Conservation (phyloP, 2,329 filamentous ascomycete genomes). For the Ophiosphaerella narmari region DNA sequence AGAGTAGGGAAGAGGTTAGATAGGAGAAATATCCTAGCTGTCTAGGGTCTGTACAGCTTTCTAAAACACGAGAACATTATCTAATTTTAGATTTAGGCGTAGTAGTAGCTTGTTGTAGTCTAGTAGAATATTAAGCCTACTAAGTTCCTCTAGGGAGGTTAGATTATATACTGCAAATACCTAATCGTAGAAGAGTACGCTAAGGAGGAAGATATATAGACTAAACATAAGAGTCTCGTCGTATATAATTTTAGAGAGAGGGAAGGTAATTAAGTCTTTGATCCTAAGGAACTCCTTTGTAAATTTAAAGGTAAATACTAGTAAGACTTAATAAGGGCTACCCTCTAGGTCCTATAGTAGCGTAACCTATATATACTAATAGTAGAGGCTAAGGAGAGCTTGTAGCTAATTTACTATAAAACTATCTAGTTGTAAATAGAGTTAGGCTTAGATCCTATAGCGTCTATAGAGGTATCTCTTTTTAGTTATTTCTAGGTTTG, state of each 20-base stretch:
- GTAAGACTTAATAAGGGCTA: slow-evolving; percentile 3
- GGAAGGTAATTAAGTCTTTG: slow-evolving; percentile 29
- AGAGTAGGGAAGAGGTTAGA: slow-evolving; percentile 3
- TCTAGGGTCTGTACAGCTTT: slow-evolving; percentile 24
- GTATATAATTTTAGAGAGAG: slow-evolving; percentile 39
- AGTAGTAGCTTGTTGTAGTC: slow-evolving; percentile 39
- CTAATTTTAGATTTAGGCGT: slow-evolving; percentile 37
- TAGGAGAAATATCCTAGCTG: slow-evolving; percentile 30
- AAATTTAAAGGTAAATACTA: slow-evolving; percentile 8
- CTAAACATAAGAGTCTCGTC: slow-evolving; percentile 42
- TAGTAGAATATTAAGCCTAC: slow-evolving; percentile 37
- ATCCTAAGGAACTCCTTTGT: slow-evolving; percentile 8
- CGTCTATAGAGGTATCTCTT: too few species aligned
- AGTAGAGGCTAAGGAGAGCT: slow-evolving; percentile 6
- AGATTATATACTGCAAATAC: slow-evolving; percentile 42
- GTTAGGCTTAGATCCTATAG: too few species aligned
- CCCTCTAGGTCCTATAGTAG: slow-evolving; percentile 5
- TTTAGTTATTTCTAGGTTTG: neutral
- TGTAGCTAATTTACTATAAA: slow-evolving; percentile 1
- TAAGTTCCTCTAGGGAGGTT: slow-evolving; percentile 40
- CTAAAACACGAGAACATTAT: slow-evolving; percentile 38
- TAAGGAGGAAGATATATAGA: slow-evolving; percentile 34
- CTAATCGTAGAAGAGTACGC: slow-evolving; percentile 36
- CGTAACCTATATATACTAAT: slow-evolving; percentile 5
- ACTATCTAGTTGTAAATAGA: slow-evolving; percentile 1